Percentiles rank a stretch among this genome's conserved stretches.
Conservation (phyloP, 1,284 basidiomycete genomes). For the Pyrrhoderma lamaoense region DNA sequence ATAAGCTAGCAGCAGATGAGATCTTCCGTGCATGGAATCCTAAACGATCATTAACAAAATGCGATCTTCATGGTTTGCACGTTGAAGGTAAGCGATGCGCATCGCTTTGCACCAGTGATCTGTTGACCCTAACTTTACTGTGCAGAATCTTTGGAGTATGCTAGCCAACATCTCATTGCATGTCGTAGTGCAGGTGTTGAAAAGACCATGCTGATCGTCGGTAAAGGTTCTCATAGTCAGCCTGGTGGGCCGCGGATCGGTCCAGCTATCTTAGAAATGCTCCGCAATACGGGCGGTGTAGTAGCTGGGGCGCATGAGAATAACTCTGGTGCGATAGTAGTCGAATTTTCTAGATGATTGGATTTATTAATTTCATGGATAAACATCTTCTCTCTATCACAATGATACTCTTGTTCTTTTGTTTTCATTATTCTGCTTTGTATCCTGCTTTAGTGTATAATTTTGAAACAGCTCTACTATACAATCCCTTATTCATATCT, state of each 20-base stretch:
- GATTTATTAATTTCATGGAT: not conserved
- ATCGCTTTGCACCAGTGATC: too few species aligned
- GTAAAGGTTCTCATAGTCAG: constrained; percentile 15
- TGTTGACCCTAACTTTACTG: too few species aligned
- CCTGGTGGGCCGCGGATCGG: constrained; percentile 14
- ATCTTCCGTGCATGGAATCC: constrained; percentile 14
- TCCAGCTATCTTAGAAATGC: constrained; percentile 15
- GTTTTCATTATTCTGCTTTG: not conserved
- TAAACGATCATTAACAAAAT: constrained; percentile 4
- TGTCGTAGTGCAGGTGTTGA: constrained; percentile 11
- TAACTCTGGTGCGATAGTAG: constrained; percentile 15
- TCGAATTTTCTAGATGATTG: constrained; percentile 5
- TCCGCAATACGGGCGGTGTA: constrained; percentile 4
- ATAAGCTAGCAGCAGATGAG: constrained; percentile 11
- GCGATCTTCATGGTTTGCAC: constrained; percentile 18
- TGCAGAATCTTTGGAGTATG: constrained; percentile 14
- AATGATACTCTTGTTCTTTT: not conserved
- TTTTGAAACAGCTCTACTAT: not conserved
- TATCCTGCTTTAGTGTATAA: not conserved
- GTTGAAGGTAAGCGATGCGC: not conserved
- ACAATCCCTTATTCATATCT: not conserved
- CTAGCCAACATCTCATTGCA: constrained; percentile 3
- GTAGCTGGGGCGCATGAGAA: constrained; percentile 14
- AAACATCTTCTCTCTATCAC: constrained; percentile 2
- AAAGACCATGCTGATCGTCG: constrained; percentile 18